Conservation (phyloP, 2,329 filamentous ascomycete genomes). For the Cyphellophora europaea region DNA sequence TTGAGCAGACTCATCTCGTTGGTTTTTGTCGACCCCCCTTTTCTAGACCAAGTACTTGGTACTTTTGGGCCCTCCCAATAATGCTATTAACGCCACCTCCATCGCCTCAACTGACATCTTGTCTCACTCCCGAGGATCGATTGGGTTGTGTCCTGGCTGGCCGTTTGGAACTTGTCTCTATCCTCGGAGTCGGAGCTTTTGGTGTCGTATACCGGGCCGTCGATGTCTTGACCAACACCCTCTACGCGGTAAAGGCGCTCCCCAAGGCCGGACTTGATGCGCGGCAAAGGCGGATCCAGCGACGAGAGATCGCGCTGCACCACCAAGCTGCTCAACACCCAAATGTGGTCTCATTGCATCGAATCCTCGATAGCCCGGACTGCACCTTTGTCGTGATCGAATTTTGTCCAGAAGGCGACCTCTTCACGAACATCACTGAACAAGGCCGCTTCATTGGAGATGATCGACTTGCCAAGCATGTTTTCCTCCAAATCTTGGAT, state of each 20-base stretch:
- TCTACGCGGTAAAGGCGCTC: constrained; percentile 93
- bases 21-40: constrained; percentile 16
- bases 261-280: constrained; percentile 88
- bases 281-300: constrained; percentile 81
- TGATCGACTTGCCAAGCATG: constrained; percentile 74
- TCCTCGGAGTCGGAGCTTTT: constrained; percentile 90
- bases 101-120: constrained; percentile 35
- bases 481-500: constrained; percentile 92
- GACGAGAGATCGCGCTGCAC: constrained; percentile 85
- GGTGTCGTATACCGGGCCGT: constrained; percentile 88
- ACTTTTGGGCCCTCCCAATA: constrained; percentile 32
- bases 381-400: constrained; percentile 96
- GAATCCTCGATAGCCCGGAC: constrained; percentile 84
- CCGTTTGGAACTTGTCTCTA: constrained; percentile 70
- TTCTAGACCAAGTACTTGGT: constrained; percentile 19
- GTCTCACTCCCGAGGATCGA: constrained; percentile 68
- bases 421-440: constrained; percentile 97
- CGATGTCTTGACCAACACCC: constrained; percentile 69
- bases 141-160: constrained; percentile 76
- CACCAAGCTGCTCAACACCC: constrained; percentile 79
- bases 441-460: constrained; percentile 87
- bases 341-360: constrained; percentile 87
- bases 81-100: constrained; percentile 38
- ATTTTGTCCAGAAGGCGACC: constrained; percentile 91
- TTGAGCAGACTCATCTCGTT: constrained; percentile 16